Base-by-base conservation (phyloP, 805 yeast species). In the Wickerhamomyces queroliae region DNA sequence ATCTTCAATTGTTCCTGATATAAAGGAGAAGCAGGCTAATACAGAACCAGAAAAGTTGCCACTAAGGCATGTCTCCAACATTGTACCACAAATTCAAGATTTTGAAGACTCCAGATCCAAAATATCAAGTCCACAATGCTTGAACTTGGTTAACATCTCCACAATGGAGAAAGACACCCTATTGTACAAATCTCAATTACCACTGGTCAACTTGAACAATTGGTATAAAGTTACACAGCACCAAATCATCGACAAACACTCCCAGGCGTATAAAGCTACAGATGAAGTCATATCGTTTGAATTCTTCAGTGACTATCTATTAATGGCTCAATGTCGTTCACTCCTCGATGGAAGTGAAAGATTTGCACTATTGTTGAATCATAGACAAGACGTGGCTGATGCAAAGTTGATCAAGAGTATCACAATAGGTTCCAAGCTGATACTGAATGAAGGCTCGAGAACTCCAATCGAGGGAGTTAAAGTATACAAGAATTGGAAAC, bases 191-290 rank as follows among this genome's bases (percentile, higher is more conserved):
- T 34, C 35, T 5, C 48, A 52, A 13, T 23, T 42, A 12, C 55
- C 56, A 3, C 17, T 54, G 2, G 36, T 45, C 4, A 39, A 43
- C 8, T 35, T 54, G 8, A 52, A 46, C 26, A 46, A 47, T 30
- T 51, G 55, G 58, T 50, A 49, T 29, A 44, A 40, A 17, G 45
- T 50, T 12, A 42, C 37, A 1, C 26, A 44, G 10, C 42, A 28
- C 21, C 33, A 26, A 5, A 36, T 52, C 3, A 4, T 29, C 22
- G 22, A 30, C 10, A 12, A 15, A 48, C 29, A 29, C 47, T 16
- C 36, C 36, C 5, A 17, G 6, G 8, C 41, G 16, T 50, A 38
- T 4, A 36, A 36, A 8, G 33, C 46, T 2, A 37, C 33, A 26
- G 35, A 21, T 9, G 23, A 8, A 13, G 15, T 30, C 10, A 19